Base-by-base conservation (phyloP, 2,329 filamentous ascomycete species). In the Malbranchea cinnamomea region DNA sequence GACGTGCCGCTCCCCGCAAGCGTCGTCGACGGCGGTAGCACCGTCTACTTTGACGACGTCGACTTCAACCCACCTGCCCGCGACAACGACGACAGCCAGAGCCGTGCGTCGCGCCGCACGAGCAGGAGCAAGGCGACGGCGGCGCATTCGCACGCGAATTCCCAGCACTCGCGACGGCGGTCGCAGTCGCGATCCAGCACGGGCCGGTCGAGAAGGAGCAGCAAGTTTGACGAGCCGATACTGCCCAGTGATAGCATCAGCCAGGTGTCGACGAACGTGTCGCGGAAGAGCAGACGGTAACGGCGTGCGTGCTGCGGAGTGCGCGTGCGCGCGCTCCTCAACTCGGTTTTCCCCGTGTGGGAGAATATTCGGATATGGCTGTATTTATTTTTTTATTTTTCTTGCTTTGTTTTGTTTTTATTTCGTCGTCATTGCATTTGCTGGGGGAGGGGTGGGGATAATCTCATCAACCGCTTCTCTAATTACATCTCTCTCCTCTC, bases 21-120 rank as follows among this genome's bases (percentile, higher is more conserved):
- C 31, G 42, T 49, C 11, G 33, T 43, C 13, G n/a, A n/a, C n/a
- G 35, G 38, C 5, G 50, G 49, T 6, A 45, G 42, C 33, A 44
- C 43, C 11, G 38, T 46, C 15, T 46, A 41, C 29, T 31, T 45
- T 10, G 40, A 42, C 17, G 36, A 25, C 27, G 39, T 49, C 8
- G 50, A 55, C 19, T 47, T 52, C 7, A 48, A 59, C 1, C 75
- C 82, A 6, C 68, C 30, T 14, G 35, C 35, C 2, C 25, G 32
- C 5, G 41, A 40, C 15, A 47, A 44, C 9, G 39, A 37, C 5
- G 37, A 43, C 14, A 35, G 22, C 28, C 2, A 28, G 18, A 30
- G 51, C 48, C 2, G 50, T 43, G 34, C 28, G 28, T 40, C 10
- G 36, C 36, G 7, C 47, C 47, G 3, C 38, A 42, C 19, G 28